Base-by-base conservation (phyloP, 352 stramenopile genomes). In the Pythium scleroteichum region DNA sequence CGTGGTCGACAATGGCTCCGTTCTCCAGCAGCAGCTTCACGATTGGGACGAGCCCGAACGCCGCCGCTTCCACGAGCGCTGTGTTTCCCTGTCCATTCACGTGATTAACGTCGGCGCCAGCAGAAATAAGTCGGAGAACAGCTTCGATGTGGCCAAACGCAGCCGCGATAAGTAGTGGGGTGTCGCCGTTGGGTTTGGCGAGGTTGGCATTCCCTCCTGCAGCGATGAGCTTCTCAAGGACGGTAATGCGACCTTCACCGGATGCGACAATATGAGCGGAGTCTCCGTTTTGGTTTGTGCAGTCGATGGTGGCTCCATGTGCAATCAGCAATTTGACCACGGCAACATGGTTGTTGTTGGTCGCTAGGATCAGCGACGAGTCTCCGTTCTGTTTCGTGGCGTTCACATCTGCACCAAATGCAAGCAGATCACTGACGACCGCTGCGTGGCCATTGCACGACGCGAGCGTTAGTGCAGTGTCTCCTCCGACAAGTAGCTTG, bases 31-130 rank as follows among this genome's bases (percentile, higher is more conserved):
- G 51, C 16, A 41, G 24, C 4, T 26, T 26, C 3, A 49, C 26
- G 24, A 27, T 22, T 5, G 3, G 2, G 4, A 26, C 24, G 13
- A 13, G 6, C 2, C 51, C 51, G 9, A 19, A 4, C 3, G 2
- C 19, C 2, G 39, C 14, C 2, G 51, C 51, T 6, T 19, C 16
- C 3, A 49, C 7, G 17, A 59, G 40, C 8, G 53, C 26, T 16
- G 41, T 51, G 7, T 42, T 12, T 1, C 41, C 41, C 0, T 51
- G 16, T 16, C 19, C 3, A 12, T 42, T 33, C 1, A 23, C n/a
- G 19, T 44, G 26, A 19, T 59, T n/a, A 4, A 59, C 40, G 26
- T 51, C 29, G 1, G 53, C 53, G 16, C 53, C 40, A 1, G 53
- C 53, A 4, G 26, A 0, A 13, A 60, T 19, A 1, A 60, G 53